Evolutionary conservation across 2,329 filamentous ascomycete genomes (phyloP), one percentile per base, ranked within the genome.

Genomic region (Fusarium multiceps): DNA sequence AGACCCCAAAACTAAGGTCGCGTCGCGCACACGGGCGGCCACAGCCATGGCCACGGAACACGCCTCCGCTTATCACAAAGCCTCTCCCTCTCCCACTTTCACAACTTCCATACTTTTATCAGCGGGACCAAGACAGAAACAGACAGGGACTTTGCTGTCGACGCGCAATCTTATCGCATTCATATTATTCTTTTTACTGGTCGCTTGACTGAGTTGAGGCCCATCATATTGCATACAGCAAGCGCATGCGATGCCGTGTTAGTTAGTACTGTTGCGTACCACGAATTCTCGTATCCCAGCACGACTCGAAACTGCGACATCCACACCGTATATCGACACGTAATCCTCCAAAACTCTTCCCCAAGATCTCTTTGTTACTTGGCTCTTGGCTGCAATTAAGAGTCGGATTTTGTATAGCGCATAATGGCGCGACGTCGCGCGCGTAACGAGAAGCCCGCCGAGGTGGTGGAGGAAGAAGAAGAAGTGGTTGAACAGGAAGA

Each of bases 361-460:
- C 18, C 43, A 51, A n/a, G 32, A 14, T 30, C 37, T 27, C 11
- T 32, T 43, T 10, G 7, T 43, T 43, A 10, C 8, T 40, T 47
- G 18, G 18, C 14, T 30, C 46, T 32, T 37, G 20, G 20, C 53
- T 27, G 11, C 40, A 58, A 23, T 48, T 42, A 28, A 57, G 21
- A 40, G 14, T 55, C 51, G 60, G 37, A 37, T 51, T 40, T 45
- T 49, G 45, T 60, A 63, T 59, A 69, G 69, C 73, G 69, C 75
- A 76, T 63, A 72, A 80, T 80, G 79, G 73, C 78, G 76, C 78
- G 78, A 74, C 78, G 78, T 72, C 77, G 79, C 71, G 72, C 76
- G 65, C 78, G 77, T 68, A 76, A 72, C 56, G 73, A 77, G 72
- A 76, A 78, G 71, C 73, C 74, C 46, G 72, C 64, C 25, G 69